Conservation (phyloP, 805 yeast species). For the Pichia scutulata region DNA sequence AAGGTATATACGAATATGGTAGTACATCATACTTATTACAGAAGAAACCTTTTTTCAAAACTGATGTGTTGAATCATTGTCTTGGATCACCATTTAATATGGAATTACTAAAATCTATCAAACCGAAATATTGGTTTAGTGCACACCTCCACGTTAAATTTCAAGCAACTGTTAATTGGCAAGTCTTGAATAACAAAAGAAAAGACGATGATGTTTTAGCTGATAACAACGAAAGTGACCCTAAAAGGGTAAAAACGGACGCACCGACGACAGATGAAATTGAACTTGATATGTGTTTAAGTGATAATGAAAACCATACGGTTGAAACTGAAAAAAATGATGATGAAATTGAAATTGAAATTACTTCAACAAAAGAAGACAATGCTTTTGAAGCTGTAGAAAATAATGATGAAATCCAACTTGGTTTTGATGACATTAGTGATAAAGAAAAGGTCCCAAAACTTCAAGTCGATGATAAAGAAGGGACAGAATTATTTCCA, state of each 20-base stretch:
- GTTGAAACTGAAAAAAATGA: constrained; percentile 13
- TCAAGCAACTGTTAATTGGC: constrained; percentile 35
- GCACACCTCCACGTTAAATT: constrained; percentile 82
- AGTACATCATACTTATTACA: constrained; percentile 40
- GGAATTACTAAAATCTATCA: constrained; percentile 42
- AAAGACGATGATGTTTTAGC: background rate
- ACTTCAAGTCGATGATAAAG: background rate
- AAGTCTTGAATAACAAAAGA: background rate
- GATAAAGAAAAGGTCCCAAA: background rate
- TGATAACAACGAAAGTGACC: constrained; percentile 12
- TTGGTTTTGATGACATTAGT: background rate
- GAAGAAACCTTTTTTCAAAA: constrained; percentile 57
- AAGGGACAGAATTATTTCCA: constrained; percentile 1
- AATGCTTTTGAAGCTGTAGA: background rate
- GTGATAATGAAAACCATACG: background rate
- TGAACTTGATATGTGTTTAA: constrained; percentile 7
- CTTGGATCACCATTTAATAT: constrained; percentile 71
- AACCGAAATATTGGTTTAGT: constrained; percentile 75
- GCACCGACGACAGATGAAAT: constrained; percentile 9
- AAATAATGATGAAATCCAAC: background rate
- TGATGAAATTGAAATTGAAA: constrained; percentile 30
- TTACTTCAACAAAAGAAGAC: constrained; percentile 11
- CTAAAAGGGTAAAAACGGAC: constrained; percentile 4
- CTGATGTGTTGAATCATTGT: constrained; percentile 49
- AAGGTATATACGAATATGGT: constrained; percentile 63